Conservation (phyloP, 306 rosid species). For the Medicago arabica region DNA sequence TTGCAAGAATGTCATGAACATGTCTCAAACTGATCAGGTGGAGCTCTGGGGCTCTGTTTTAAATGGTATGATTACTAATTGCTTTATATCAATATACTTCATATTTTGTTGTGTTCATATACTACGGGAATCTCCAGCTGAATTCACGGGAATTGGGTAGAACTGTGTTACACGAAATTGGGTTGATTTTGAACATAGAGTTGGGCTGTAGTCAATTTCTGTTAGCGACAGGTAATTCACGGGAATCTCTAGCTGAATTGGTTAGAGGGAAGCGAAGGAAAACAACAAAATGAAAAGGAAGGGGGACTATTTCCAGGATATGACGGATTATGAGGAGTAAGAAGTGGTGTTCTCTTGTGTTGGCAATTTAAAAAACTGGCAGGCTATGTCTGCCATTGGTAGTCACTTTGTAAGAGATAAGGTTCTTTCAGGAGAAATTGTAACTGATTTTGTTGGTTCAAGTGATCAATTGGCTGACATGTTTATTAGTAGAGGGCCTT, state of each 20-base stretch:
- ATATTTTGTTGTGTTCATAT: neutral
- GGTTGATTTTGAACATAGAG: neutral
- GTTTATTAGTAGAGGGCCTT: no score
- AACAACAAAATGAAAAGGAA: neutral
- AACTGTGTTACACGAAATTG: neutral
- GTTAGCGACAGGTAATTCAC: neutral
- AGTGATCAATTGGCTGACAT: no score
- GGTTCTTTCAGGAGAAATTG: no score
- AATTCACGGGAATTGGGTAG: no score
- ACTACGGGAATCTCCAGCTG: no score
- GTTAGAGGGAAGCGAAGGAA: neutral
- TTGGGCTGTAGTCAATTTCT: neutral
- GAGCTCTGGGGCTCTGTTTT: slow-evolving; percentile 91
- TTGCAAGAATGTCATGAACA: slow-evolving; percentile 95
- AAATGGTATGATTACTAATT: slow-evolving; percentile 61
- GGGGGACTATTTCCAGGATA: neutral
- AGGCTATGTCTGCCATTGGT: slow-evolving; percentile 9
- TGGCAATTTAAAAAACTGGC: neutral
- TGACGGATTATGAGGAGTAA: neutral
- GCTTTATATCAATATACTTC: slow-evolving; percentile 32
- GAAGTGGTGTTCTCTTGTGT: neutral
- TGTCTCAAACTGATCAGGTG: slow-evolving; percentile 95
- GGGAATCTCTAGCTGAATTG: neutral
- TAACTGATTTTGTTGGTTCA: no score
- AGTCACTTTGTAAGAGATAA: no score